Conservation (phyloP, 2,329 filamentous ascomycete species). For the Colletotrichum cereale region DNA sequence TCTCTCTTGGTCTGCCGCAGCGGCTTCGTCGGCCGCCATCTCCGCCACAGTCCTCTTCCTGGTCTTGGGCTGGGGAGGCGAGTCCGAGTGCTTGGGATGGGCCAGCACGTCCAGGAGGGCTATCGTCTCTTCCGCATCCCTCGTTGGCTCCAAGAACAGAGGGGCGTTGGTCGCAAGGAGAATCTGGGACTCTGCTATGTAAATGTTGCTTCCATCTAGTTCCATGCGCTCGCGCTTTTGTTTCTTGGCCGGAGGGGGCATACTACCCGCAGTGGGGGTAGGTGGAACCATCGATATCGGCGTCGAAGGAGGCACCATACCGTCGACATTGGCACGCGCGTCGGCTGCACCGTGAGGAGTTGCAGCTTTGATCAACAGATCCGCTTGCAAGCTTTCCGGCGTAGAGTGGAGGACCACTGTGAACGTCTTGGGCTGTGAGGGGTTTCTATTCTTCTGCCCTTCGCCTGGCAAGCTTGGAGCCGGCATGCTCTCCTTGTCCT, state of each 20-base stretch:
- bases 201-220: constrained; percentile 79
- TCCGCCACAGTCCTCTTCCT: constrained; percentile 95
- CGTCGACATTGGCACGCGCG: constrained; percentile 50
- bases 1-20: constrained; percentile 88
- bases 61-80: constrained; percentile 86
- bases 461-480: constrained; percentile 63
- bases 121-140: constrained; percentile 76
- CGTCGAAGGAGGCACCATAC: constrained; percentile 75
- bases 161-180: constrained; percentile 80
- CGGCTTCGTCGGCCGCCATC: constrained; percentile 92
- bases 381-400: constrained; percentile 77
- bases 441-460: constrained; percentile 57
- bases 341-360: constrained; percentile 70
- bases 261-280: constrained; percentile 70
- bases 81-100: constrained; percentile 82
- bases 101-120: constrained; percentile 77
- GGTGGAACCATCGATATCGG: constrained; percentile 70
- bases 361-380: constrained; percentile 80
- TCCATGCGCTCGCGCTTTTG: constrained; percentile 80
- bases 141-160: constrained; percentile 82
- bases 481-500: constrained; percentile 71
- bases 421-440: constrained; percentile 73
- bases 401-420: constrained; percentile 91
- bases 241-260: constrained; percentile 73
- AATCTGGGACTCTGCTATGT: constrained; percentile 82